Evolutionary conservation across 495 filamentous ascomycete species (phyloP), one percentile per base, ranked within the genome.

Genomic region (Tuber aestivum): DNA sequence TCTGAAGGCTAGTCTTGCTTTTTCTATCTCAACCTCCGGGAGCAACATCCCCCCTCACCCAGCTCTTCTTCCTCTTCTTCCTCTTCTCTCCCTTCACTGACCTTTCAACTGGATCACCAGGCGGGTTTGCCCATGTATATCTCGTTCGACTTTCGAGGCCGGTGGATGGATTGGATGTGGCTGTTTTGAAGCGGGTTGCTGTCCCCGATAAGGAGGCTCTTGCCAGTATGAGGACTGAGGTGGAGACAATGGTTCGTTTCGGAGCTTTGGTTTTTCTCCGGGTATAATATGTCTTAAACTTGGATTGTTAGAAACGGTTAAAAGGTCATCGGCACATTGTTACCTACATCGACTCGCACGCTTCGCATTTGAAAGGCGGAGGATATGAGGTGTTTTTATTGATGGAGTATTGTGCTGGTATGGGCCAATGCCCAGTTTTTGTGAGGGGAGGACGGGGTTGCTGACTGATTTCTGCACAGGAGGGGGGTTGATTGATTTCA

Each of bases 41-140:
- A n/a, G 23, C 44, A 72, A 27, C 40, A 40, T 12, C 38, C 56
- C 5, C 73, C 61, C 61, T 12, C 48, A 77, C 70, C 20, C 41
- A 44, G 56, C 45, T 44, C 32, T 73, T 69, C 73, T 45, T 50
- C 75, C 32, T 14, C 20, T 21, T 21, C 20, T 48, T 21, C 21
- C 9, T 32, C 27, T 27, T 56, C 14, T 18, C 5, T 35, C 14
- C 35, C 32, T 6, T 7, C 35, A 65, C 56, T 65, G 56, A 73
- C 74, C 45, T 20, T 72, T 69, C 45, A 79, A 72, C 74, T 21
- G 70, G 75, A 40, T 72, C 70, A 21, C 73, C 40, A 83, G 82
- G 96, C 76, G 95, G 95, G 41, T 99, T 99, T 82, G 95, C 95
- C 80, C 95, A 99, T 86, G 96, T 99, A 80, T 99, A 99, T 85